Evolutionary conservation across 2,329 filamentous ascomycete species (phyloP).

Genomic region (Penicillium sclerotigenum): DNA sequence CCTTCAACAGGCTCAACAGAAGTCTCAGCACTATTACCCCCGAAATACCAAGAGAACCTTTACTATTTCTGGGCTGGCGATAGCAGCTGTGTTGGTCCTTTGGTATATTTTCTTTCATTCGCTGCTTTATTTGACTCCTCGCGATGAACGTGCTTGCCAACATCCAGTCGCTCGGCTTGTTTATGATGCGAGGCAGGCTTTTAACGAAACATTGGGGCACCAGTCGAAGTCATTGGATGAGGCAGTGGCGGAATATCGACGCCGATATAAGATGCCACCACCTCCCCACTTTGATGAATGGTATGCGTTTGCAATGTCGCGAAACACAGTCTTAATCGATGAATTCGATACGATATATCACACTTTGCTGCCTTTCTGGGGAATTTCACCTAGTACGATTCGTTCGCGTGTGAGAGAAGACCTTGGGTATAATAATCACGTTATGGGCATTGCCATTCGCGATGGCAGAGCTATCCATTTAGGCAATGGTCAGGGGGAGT

Average conservation of each 20-base stretch:
- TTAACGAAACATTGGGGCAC: constrained; percentile 1
- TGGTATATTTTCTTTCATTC: not conserved
- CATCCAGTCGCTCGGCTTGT: not conserved
- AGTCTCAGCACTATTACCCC: not conserved
- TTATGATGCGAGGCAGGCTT: not conserved
- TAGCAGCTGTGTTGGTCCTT: not conserved
- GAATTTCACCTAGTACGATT: constrained; percentile 6
- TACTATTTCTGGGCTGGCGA: not conserved
- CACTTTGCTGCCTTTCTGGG: constrained; percentile 14
- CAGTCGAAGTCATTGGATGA: constrained; percentile 12
- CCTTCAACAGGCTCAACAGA: not conserved
- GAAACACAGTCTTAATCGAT: constrained; percentile 10
- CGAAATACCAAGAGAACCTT: not conserved
- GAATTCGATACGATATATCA: constrained; percentile 16
- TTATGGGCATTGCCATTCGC: constrained; percentile 10
- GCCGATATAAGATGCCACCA: constrained; percentile 14
- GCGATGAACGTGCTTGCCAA: not conserved
- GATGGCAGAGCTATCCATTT: constrained; percentile 5
- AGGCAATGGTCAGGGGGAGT: constrained; percentile 49
- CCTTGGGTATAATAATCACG: constrained; percentile 4
- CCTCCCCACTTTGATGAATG: constrained; percentile 14
- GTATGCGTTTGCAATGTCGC: constrained; percentile 12
- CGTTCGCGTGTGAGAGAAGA: constrained; percentile 9
- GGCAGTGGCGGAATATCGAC: constrained; percentile 12
- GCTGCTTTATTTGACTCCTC: not conserved